Evolutionary conservation across 768 basidiomycete species (phyloP), one percentile per base, ranked within the genome.

Genomic region (Serendipita indica): DNA sequence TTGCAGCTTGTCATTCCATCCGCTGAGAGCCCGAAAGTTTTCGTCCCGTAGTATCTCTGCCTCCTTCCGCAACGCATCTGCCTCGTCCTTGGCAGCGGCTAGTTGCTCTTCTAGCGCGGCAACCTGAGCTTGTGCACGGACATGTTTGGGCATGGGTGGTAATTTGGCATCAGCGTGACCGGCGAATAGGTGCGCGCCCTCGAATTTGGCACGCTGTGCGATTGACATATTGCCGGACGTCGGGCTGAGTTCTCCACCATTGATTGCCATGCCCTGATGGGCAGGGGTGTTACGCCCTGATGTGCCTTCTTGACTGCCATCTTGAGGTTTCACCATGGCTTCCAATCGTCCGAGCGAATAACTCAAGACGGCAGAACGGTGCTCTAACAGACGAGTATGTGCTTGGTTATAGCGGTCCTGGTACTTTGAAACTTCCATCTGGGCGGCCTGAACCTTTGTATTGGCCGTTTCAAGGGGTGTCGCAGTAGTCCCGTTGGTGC

Each of bases 171-270:
- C 77, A 2, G 78, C 80, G 63, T 90, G 85, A 0, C 89, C 89
- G 0, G 90, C 86, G 63, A 90, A 90, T 57, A 91, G 74, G 71
- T 90, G 88, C 0, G 84, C 80, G 12, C 87, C 87, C 58, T 88
- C 86, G 67, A 92, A 92, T 35, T 79, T 80, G 6, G 72, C 64
- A 39, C 73, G 74, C n/a, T 75, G 71, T 3, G 78, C 71, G 12
- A 75, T 69, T 1, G 75, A 72, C 27, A 57, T 56, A 5, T 45
- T 65, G 20, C 75, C 75, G 5, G 77, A 77, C 3, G 60, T 58
- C 13, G 57, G 41, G 37, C 60, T 60, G 27, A 66, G 65, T 1
- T 68, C 65, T 3, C 61, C 63, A 1, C 60, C 63, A 58, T 45
- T 59, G 16, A 57, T 39, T 3, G 43, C 34, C 39, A 5, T 45